These are phyloP conservation scores for Barnettozyma siamensis DNA, from an alignment of 805 yeast genomes.

Conservation along the genomic window DNA sequence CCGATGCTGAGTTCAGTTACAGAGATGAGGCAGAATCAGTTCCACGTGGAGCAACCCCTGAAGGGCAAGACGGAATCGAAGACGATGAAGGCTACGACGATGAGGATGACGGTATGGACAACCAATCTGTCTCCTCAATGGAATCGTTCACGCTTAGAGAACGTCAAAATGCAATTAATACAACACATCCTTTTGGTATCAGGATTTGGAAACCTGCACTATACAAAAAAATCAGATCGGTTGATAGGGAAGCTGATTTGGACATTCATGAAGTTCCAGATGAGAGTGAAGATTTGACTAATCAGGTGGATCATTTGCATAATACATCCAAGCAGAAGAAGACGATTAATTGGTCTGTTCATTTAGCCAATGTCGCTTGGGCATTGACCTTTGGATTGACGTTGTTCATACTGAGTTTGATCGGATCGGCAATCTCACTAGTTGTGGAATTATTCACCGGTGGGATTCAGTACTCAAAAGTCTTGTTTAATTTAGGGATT, in stretches of 20 bases:
- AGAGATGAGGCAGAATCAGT: not conserved
- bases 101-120: constrained; percentile 24
- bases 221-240: constrained; percentile 88
- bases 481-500: constrained; percentile 56
- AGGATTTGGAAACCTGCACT: constrained; percentile 98
- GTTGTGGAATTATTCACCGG: constrained; percentile 27
- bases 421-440: constrained; percentile 40
- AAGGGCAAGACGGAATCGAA: too few relatives aligned
- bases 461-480: constrained; percentile 52
- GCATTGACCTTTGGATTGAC: constrained; percentile 63
- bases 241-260: constrained; percentile 83
- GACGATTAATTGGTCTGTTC: constrained; percentile 55
- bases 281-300: constrained; percentile 4
- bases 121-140: constrained; percentile 43
- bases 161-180: constrained; percentile 92
- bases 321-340: constrained; percentile 22
- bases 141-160: constrained; percentile 88
- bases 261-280: constrained; percentile 76
- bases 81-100: constrained; percentile 10
- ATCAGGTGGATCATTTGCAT: not conserved
- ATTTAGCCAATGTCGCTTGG: constrained; percentile 70
- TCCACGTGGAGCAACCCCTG: not conserved
- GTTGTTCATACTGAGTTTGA: constrained; percentile 46
- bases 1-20: not conserved
- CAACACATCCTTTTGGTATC: constrained; percentile 97